Evolutionary conservation across 2,329 filamentous ascomycete genomes (phyloP).

Genomic region (Colletotrichum phormii): DNA sequence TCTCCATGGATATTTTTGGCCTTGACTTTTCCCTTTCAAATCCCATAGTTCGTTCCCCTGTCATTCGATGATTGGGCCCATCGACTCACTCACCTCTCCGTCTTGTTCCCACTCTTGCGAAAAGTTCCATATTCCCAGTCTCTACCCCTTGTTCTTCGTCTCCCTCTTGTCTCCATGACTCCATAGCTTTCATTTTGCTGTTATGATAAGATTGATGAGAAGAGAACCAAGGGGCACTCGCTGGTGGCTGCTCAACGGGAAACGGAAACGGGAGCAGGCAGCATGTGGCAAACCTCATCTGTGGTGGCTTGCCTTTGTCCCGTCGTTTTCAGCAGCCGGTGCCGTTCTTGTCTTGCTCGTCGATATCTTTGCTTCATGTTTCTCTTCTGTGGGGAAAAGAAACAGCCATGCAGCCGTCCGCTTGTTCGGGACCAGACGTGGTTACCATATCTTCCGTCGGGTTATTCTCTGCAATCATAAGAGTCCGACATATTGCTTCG

Average conservation of each 20-base stretch:
- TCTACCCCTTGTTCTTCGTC: slow-evolving; percentile 7
- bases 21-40: neutral
- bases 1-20: slow-evolving; percentile 19
- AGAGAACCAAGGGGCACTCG: neutral
- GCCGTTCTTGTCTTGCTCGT: slow-evolving; percentile 2
- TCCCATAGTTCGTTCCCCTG: neutral
- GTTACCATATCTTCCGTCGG: neutral
- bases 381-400: slow-evolving; percentile 14
- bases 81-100: neutral
- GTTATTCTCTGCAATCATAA: neutral
- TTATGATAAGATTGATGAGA: slow-evolving; percentile 9
- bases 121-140: neutral
- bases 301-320: slow-evolving; percentile 21
- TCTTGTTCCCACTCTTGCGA: slow-evolving; percentile 10
- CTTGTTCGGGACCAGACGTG: neutral
- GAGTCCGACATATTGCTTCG: slow-evolving; percentile 11
- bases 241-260: slow-evolving; percentile 2
- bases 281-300: slow-evolving; percentile 26
- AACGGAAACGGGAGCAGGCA: slow-evolving; percentile 22
- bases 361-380: slow-evolving; percentile 22
- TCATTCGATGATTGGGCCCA: neutral
- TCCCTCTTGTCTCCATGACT: slow-evolving; percentile 35
- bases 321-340: slow-evolving; percentile 25
- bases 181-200: slow-evolving; percentile 5
- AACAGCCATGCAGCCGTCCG: slow-evolving; percentile 18